Base-by-base conservation (phyloP, 2,329 filamentous ascomycete genomes). In the Epichloe coenophiala region DNA sequence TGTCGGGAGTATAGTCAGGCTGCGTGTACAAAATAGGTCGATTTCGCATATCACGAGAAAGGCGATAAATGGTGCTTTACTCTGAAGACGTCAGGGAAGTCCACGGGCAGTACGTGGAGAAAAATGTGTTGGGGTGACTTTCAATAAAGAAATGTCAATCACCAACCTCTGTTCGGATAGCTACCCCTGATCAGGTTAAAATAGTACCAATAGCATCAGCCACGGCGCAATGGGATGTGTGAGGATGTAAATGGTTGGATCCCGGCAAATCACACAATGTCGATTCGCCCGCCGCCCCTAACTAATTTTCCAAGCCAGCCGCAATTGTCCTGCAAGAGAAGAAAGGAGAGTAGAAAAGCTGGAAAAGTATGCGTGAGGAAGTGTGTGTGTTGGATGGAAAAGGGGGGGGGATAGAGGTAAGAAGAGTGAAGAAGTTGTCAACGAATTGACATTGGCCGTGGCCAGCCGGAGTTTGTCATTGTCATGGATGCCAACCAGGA, bases 81-180 rank as follows among this genome's bases (percentile, higher is more conserved):
- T 39, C 1, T 11, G 8, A 27, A 21, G 5, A 41, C 11, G 17
- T 27, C 17, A 27, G 31, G 46, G 4, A 38, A 36, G 23, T 42
- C 33, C 33, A 37, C 17, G 47, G 17, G 17, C 17, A 19, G 12
- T 19, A 27, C 12, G 36, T 35, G 31, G 50, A 47, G 23, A 11
- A 27, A 35, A 37, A 39, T 42, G 47, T 4, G 27, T 49, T 40
- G 46, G 41, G 41, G 48, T 40, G 46, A 36, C 8, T 36, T 48
- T 44, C 36, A 36, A 38, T 47, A 12, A 5, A 51, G 45, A 15
- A 46, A 46, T 47, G 45, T 33, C 37, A 39, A 43, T 51, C 45
- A 49, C 51, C 49, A 39, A 49, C 51, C 49, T 51, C 45, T 51
- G 31, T 42, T 19, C 44, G n/a, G 45, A 39, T 33, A 49, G 45